phyloP scores from a whole-genome alignment of 495 filamentous ascomycete genomes.

The Trichoderma gamsii region DNA sequence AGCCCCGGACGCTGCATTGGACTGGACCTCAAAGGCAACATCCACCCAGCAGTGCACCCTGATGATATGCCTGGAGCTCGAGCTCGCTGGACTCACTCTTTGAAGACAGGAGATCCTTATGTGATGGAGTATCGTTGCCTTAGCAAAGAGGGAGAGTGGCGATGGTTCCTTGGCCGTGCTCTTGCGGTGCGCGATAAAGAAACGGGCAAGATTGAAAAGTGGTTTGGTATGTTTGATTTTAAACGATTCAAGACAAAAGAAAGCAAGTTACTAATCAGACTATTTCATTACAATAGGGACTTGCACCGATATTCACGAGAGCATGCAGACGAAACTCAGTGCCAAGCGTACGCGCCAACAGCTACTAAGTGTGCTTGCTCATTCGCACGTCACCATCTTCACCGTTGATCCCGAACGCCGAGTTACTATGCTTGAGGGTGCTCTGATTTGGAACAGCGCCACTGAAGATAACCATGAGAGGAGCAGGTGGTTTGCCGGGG shows the following conservation, averaged over 20 bases:
- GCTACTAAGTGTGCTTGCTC: conserved; percentile 60
- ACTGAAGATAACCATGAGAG: conserved; percentile 23
- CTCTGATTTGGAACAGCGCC: conserved; percentile 47
- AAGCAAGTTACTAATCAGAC: not conserved
- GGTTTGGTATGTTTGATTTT: conserved; percentile 49
- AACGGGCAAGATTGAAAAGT: conserved; percentile 59
- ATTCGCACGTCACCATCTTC: conserved; percentile 63
- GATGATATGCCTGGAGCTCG: conserved; percentile 51
- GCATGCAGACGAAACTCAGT: conserved; percentile 52
- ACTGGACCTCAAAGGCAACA: conserved; percentile 34
- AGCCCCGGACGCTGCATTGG: conserved; percentile 45
- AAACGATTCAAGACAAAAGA: not conserved
- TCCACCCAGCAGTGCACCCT: conserved; percentile 46
- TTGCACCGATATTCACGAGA: conserved; percentile 62
- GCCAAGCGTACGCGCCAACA: conserved; percentile 56
- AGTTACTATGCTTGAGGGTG: conserved; percentile 58
- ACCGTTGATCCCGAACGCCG: conserved; percentile 50
- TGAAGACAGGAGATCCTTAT: conserved; percentile 60
- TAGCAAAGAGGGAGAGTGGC: conserved; percentile 55
- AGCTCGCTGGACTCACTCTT: conserved; percentile 49
- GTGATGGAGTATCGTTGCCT: conserved; percentile 60
- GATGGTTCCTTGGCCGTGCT: conserved; percentile 66
- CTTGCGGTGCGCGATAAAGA: conserved; percentile 54
- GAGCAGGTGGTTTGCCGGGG: conserved; percentile 43
- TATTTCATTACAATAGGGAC: conserved; percentile 28